phyloP scores from a whole-genome alignment of 2,329 filamentous ascomycete species.

The Bisporella sp. region DNA sequence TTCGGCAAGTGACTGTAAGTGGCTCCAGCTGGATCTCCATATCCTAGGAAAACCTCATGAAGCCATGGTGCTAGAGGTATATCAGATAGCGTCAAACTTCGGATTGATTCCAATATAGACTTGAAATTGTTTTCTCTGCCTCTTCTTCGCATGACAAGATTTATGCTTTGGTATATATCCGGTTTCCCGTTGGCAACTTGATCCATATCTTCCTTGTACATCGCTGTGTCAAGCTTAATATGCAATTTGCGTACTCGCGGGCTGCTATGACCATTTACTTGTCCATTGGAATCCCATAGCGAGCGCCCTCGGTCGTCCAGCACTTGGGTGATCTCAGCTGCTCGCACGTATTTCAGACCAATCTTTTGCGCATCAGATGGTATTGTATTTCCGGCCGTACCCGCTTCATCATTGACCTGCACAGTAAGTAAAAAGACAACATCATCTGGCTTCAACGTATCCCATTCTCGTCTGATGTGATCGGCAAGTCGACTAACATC shows the following conservation, averaged over 20 bases:
- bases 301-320: slow-evolving; percentile 77
- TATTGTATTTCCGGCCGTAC: slow-evolving; percentile 44
- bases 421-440: slow-evolving; percentile 82
- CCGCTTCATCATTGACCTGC: slow-evolving; percentile 47
- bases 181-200: slow-evolving; percentile 57
- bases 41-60: slow-evolving; percentile 95
- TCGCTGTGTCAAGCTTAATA: slow-evolving; percentile 70
- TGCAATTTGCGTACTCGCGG: slow-evolving; percentile 63
- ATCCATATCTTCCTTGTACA: slow-evolving; percentile 72
- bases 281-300: slow-evolving; percentile 55
- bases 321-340: slow-evolving; percentile 79
- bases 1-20: slow-evolving; percentile 78
- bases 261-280: slow-evolving; percentile 56
- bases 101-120: slow-evolving; percentile 85
- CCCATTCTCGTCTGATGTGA: slow-evolving; percentile 79
- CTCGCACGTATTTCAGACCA: slow-evolving; percentile 65
- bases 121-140: slow-evolving; percentile 97
- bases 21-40: slow-evolving; percentile 84
- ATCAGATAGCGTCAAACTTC: slow-evolving; percentile 75
- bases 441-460: slow-evolving; percentile 77
- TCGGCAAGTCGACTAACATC: slow-evolving; percentile 77
- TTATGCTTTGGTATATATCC: slow-evolving; percentile 78
- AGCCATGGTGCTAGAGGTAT: slow-evolving; percentile 85
- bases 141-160: slow-evolving; percentile 75
- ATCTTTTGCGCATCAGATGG: slow-evolving; percentile 50